Conservation (phyloP, 192 early-diverging fungal genomes). For the Pecoramyces ruminantium region DNA sequence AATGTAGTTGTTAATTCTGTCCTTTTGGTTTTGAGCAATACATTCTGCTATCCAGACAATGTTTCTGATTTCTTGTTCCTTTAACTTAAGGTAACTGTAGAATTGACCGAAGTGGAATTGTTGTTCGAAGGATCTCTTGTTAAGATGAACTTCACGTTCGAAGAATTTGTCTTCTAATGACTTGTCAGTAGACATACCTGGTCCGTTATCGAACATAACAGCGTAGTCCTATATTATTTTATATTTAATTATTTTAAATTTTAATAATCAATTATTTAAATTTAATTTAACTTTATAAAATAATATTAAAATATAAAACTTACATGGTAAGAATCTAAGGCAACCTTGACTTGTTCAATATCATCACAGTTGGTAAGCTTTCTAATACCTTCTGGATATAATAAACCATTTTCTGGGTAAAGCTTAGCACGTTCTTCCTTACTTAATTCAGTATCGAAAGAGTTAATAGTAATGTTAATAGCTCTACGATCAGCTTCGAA, state of each 20-base stretch:
- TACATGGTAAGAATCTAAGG: conserved; percentile 68
- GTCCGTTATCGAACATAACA: conserved; percentile 55
- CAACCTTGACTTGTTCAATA: conserved; percentile 77
- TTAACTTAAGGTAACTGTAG: conserved; percentile 85
- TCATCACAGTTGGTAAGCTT: conserved; percentile 79
- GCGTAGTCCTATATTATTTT: conserved; percentile 53
- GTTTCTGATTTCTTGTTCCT: conserved; percentile 97
- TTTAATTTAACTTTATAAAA: too few species aligned
- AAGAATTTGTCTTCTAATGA: conserved; percentile 92
- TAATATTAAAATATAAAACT: neutral
- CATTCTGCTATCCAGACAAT: conserved; percentile 99
- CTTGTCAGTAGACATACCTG: conserved; percentile 27
- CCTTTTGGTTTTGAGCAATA: conserved; percentile 94
- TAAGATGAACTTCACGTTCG: conserved; percentile 82
- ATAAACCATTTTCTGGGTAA: conserved; percentile 74
- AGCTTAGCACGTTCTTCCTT: conserved; percentile 94
- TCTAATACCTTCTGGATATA: conserved; percentile 81
- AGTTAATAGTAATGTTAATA: conserved; percentile 99
- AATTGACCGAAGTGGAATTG: conserved; percentile 96
- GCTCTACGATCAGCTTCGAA: conserved; percentile 97
- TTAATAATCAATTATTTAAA: too few species aligned
- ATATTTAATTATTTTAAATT: neutral
- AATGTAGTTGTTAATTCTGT: conserved; percentile 86
- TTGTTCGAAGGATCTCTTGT: conserved; percentile 82
- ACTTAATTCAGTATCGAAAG: conserved; percentile 87